phyloP scores from a whole-genome alignment of 352 stramenopile species.

The Phytophthora nicotianae region DNA sequence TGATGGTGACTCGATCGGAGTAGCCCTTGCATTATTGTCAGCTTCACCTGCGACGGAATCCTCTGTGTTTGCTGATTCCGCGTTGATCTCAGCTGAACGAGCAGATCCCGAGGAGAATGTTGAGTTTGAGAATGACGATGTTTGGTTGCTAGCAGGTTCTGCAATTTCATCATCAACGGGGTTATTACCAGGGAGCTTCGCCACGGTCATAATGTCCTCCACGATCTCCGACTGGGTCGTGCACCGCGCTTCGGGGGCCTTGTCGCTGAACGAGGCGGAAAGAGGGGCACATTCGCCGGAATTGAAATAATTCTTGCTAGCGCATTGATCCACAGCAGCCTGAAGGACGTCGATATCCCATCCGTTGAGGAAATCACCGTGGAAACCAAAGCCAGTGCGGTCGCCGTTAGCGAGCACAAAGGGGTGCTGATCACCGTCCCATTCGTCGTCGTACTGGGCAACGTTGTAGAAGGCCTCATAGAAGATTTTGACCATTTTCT shows the following conservation, averaged over 20 bases:
- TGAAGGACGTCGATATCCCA: slow-evolving; percentile 54
- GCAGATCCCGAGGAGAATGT: slow-evolving; percentile 17
- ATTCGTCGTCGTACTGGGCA: slow-evolving; percentile 53
- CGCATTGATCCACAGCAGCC: slow-evolving; percentile 46
- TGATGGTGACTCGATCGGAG: background rate
- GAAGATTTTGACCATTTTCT: slow-evolving; percentile 70
- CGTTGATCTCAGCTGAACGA: slow-evolving; percentile 6
- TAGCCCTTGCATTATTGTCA: background rate
- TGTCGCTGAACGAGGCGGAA: slow-evolving; percentile 40
- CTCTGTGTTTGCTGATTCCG: background rate
- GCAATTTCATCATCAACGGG: slow-evolving; percentile 22
- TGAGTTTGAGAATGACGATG: slow-evolving; percentile 6
- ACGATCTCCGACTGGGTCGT: slow-evolving; percentile 43
- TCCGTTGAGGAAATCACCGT: slow-evolving; percentile 61
- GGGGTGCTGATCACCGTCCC: slow-evolving; percentile 49
- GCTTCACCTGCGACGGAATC: slow-evolving; percentile 23
- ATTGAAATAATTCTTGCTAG: slow-evolving; percentile 61
- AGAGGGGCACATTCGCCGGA: slow-evolving; percentile 48
- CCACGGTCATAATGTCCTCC: slow-evolving; percentile 35
- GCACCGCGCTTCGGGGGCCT: slow-evolving; percentile 38
- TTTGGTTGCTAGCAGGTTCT: background rate
- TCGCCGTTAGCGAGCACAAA: slow-evolving; percentile 60
- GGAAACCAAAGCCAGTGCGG: slow-evolving; percentile 51
- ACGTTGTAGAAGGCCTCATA: slow-evolving; percentile 63
- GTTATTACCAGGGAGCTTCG: slow-evolving; percentile 46